Conservation (phyloP, 2,329 filamentous ascomycete genomes). For the Aspergillus tanneri region DNA sequence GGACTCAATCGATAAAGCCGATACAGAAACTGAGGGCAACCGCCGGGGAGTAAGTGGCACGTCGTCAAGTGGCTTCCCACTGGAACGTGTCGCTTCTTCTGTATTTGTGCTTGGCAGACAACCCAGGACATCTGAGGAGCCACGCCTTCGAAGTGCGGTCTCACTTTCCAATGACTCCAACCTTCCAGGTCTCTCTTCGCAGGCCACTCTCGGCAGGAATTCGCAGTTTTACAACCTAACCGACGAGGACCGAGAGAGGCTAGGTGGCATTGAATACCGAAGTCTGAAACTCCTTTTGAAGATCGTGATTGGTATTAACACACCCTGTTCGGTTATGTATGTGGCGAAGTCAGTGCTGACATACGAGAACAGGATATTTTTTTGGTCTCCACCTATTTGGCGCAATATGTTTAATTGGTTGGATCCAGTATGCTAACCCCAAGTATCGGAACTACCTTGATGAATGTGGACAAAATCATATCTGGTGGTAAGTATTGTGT, state of each 20-base stretch:
- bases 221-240: conserved; percentile 49
- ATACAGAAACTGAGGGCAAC: neutral
- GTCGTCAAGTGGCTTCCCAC: conserved; percentile 1
- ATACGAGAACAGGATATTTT: conserved; percentile 46
- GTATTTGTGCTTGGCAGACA: conserved; percentile 12
- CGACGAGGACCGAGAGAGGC: conserved; percentile 42
- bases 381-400: conserved; percentile 50
- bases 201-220: conserved; percentile 49
- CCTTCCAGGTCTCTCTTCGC: conserved; percentile 44
- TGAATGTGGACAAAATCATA: conserved; percentile 41
- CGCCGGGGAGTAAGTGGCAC: neutral
- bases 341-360: too few species aligned
- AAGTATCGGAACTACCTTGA: conserved; percentile 46
- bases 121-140: conserved; percentile 11
- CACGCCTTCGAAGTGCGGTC: conserved; percentile 15
- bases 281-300: conserved; percentile 52
- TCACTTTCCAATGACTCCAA: conserved; percentile 27
- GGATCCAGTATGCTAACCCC: conserved; percentile 44
- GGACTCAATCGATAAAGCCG: conserved; percentile 10
- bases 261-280: conserved; percentile 56
- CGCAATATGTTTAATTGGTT: conserved; percentile 49
- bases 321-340: neutral
- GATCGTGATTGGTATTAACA: conserved; percentile 42
- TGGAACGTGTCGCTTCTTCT: conserved; percentile 12
- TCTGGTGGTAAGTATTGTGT: conserved; percentile 50